Conservation (phyloP, 2,329 filamentous ascomycete genomes). For the Talaromyces atroroseus region DNA sequence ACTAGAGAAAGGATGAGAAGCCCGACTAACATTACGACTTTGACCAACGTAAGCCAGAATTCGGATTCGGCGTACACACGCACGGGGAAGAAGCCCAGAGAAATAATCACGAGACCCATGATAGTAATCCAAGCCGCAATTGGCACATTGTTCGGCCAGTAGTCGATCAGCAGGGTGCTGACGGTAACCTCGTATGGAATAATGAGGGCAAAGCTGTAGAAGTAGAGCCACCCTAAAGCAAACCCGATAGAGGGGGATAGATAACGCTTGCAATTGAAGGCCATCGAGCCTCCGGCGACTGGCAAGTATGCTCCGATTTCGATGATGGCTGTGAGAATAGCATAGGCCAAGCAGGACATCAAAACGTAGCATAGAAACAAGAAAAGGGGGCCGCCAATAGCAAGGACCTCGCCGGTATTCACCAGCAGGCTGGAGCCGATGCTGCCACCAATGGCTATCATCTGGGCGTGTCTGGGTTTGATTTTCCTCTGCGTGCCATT, state of each 20-base stretch:
- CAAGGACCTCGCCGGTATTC: conserved; percentile 48
- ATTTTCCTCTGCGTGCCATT: neutral
- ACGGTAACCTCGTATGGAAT: conserved; percentile 58
- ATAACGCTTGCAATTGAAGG: conserved; percentile 38
- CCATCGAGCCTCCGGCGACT: conserved; percentile 39
- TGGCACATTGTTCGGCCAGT: conserved; percentile 48
- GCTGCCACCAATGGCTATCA: conserved; percentile 55
- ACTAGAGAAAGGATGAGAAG: conserved; percentile 49
- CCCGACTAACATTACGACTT: conserved; percentile 48
- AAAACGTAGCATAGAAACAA: conserved; percentile 49
- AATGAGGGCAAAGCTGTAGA: conserved; percentile 43
- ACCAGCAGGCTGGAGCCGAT: conserved; percentile 54
- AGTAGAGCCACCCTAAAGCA: conserved; percentile 41
- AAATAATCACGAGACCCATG: conserved; percentile 54
- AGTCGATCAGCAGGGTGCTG: conserved; percentile 59
- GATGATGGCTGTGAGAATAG: conserved; percentile 42
- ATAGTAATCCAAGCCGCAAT: conserved; percentile 50
- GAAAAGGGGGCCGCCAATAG: conserved; percentile 47
- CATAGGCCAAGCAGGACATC: conserved; percentile 42
- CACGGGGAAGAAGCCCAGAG: conserved; percentile 45
- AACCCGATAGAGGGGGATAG: conserved; percentile 39
- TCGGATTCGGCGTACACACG: conserved; percentile 49
- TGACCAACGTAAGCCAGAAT: conserved; percentile 49
- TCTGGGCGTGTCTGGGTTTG: conserved; percentile 45
- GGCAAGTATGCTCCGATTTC: conserved; percentile 39